Evolutionary conservation across 2,329 filamentous ascomycete genomes (phyloP).

Genomic region (Sarocladium oryzae): DNA sequence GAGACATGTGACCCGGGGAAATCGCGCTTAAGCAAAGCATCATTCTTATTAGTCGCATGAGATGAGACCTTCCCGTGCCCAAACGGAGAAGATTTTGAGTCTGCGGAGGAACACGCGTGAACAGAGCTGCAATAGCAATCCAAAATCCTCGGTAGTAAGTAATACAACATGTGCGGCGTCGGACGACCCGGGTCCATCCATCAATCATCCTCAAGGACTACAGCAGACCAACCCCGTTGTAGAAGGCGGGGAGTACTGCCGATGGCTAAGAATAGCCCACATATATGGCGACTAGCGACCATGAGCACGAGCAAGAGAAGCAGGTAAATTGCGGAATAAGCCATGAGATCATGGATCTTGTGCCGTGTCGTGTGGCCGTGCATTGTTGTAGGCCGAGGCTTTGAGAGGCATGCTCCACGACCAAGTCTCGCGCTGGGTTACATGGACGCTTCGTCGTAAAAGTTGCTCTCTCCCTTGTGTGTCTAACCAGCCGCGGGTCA

Average conservation of each 20-base stretch:
- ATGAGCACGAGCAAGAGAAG: not conserved
- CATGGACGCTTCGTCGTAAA: not conserved
- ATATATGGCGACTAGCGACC: not conserved
- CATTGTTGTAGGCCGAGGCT: not conserved
- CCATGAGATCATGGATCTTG: conserved; percentile 7
- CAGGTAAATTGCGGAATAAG: conserved; percentile 5
- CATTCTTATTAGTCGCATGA: too few relatives aligned
- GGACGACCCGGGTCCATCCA: conserved; percentile 1
- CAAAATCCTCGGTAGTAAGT: not conserved
- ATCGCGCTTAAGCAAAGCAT: not conserved
- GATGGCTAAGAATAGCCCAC: conserved; percentile 8
- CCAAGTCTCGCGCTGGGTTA: too few relatives aligned
- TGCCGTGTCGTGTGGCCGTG: not conserved
- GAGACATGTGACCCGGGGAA: not conserved
- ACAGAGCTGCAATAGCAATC: not conserved
- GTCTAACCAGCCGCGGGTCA: not conserved
- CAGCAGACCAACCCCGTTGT: conserved; percentile 1
- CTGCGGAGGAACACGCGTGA: not conserved
- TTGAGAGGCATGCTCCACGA: too few relatives aligned
- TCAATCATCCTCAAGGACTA: not conserved
- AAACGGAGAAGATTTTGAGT: not conserved
- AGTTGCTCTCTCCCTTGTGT: not conserved
- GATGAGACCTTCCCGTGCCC: not conserved
- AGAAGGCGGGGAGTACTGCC: conserved; percentile 7
- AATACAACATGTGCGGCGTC: conserved; percentile 2